A percentile compares a stretch with the other conserved stretches of the same genome.
Conservation (phyloP, 371 early-diverging fungal genomes). For the Rhizomucor pusillus region DNA sequence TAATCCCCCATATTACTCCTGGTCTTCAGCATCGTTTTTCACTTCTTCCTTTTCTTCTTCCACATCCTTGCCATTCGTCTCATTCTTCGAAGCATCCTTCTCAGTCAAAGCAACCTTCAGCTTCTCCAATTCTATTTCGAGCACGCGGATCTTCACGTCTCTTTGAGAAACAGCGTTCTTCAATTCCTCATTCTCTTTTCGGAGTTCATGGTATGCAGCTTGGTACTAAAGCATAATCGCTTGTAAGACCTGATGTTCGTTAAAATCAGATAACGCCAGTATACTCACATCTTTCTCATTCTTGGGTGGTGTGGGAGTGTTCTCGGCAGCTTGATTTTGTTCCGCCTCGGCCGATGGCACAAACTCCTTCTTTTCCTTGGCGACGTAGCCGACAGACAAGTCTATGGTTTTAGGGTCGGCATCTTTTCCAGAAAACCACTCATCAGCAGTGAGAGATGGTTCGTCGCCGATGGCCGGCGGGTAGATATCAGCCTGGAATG, state of each 20-base stretch:
- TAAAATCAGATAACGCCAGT: neutral
- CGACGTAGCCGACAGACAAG: constrained; percentile 80
- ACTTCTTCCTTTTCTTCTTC: neutral
- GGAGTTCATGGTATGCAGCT: constrained; percentile 70
- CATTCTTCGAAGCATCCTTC: neutral
- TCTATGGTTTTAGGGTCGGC: constrained; percentile 76
- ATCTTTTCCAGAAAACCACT: constrained; percentile 86
- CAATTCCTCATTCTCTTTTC: constrained; percentile 83
- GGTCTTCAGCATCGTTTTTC: no score
- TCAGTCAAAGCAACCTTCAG: constrained; percentile 36
- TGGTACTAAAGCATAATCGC: constrained; percentile 52
- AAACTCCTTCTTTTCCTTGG: constrained; percentile 77
- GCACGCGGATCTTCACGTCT: constrained; percentile 79
- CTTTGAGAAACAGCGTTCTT: constrained; percentile 72
- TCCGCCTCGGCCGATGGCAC: constrained; percentile 57
- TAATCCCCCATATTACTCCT: no score
- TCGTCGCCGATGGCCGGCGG: constrained; percentile 84
- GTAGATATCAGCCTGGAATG: constrained; percentile 96
- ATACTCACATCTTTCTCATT: constrained; percentile 65
- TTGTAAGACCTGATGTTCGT: neutral
- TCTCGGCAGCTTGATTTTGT: constrained; percentile 30
- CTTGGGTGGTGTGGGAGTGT: constrained; percentile 15
- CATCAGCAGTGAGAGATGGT: constrained; percentile 85
- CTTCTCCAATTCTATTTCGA: constrained; percentile 71
- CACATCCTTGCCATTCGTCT: neutral